phyloP scores from a whole-genome alignment of 2,329 filamentous ascomycete genomes.

The Cercospora sp. region DNA sequence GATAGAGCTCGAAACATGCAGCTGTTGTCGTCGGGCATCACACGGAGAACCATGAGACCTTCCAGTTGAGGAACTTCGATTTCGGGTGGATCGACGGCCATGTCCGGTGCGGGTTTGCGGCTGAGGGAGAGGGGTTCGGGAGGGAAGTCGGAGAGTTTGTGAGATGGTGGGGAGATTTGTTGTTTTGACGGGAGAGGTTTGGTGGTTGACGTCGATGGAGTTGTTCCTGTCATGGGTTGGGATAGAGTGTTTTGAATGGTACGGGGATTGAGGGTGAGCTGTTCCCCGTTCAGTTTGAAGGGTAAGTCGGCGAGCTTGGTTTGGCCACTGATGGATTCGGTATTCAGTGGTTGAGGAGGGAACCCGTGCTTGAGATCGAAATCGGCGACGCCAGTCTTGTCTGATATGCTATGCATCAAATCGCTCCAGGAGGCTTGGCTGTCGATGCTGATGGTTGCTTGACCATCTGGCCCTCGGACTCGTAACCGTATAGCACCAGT shows the following conservation, averaged over 20 bases:
- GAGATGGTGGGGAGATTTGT: constrained; percentile 28
- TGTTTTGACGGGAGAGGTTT: constrained; percentile 31
- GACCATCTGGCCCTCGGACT: constrained; percentile 72
- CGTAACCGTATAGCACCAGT: constrained; percentile 65
- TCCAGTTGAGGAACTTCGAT: constrained; percentile 57
- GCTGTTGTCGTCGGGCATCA: constrained; percentile 96
- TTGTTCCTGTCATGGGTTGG: constrained; percentile 34
- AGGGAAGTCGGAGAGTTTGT: constrained; percentile 34
- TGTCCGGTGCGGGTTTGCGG: constrained; percentile 46
- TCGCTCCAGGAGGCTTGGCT: constrained; percentile 66
- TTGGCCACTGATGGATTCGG: constrained; percentile 54
- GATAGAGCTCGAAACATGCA: constrained; percentile 92
- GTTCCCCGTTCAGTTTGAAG: constrained; percentile 66
- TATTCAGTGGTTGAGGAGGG: constrained; percentile 69
- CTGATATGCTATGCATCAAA: constrained; percentile 61
- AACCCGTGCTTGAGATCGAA: constrained; percentile 85
- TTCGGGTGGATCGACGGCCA: constrained; percentile 62
- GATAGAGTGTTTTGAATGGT: constrained; percentile 42
- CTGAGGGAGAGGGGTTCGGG: constrained; percentile 40
- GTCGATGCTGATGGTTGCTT: constrained; percentile 67
- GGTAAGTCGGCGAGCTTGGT: constrained; percentile 58
- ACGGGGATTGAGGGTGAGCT: constrained; percentile 62
- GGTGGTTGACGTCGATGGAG: constrained; percentile 27
- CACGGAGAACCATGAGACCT: constrained; percentile 69
- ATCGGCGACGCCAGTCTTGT: constrained; percentile 62